Base-by-base conservation (phyloP, 352 stramenopile genomes). In the Phytopythium aichiense region DNA sequence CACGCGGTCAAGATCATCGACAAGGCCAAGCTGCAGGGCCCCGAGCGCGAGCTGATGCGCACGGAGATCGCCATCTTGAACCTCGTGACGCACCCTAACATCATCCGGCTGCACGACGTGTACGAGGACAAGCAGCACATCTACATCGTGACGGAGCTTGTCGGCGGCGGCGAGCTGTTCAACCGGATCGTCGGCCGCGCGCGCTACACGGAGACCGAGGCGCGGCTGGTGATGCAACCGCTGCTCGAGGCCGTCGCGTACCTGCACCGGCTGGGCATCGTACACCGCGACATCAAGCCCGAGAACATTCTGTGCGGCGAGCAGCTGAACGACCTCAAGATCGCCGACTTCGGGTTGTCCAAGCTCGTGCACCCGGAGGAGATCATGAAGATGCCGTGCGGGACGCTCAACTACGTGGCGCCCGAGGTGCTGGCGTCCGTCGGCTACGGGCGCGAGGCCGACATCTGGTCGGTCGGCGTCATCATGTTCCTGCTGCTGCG, bases 61-160 rank as follows among this genome's bases (percentile, higher is more conserved):
- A 97, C 88, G 0, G 94, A 98, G 69, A 97, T 98, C 49, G 91
- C 91, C 61, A 96, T 98, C 51, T 72, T 98, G 55, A 97, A 96
- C 61, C 84, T 98, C 37, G 94, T 98, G 33, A 84, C 77, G 15
- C 89, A 97, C 71, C 82, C 82, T 13, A 88, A 96, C 65, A 95
- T 97, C 61, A 93, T 97, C 33, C 75, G 67, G 0, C 67, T 95
- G 18, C 68, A 88, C 49, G 93, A 97, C 38, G 87, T 98, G n/a
- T 98, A 96, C 69, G 94, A 98, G 61, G 86, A 91, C 60, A 84
- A 88, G 31, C 84, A 95, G 69, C 77, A 94, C 66, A 97, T 99
- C 64, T 99, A 98, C 79, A 94, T 99, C 50, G 96, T 99, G 31
- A 98, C 98, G 71, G 98, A 99, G 72, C 81, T 99, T 0, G 80